Percentiles rank a stretch among this genome's conserved stretches.
These are phyloP conservation scores for Neonectria neomacrospora DNA, from an alignment of 2,329 filamentous ascomycete genomes.

Conservation along the genomic window DNA sequence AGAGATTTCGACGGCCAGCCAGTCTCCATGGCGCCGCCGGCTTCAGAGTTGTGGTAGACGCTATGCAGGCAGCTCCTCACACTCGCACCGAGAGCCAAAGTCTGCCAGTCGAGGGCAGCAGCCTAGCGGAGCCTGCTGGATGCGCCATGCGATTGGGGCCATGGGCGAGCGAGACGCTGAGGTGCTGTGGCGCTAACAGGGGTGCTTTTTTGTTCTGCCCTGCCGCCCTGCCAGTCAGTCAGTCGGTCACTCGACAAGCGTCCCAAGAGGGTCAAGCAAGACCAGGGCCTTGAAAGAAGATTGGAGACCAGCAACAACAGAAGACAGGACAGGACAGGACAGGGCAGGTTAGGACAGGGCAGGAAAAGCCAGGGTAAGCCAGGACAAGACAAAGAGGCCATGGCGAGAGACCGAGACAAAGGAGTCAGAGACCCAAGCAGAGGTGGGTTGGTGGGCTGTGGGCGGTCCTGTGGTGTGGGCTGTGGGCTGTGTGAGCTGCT, in stretches of 20 bases:
- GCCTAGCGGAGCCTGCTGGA: slow-evolving; percentile 1
- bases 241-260: slow-evolving; percentile 28
- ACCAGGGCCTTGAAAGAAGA: background rate
- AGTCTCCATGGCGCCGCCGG: background rate
- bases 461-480: slow-evolving; percentile 8
- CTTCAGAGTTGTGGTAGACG: background rate
- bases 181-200: slow-evolving; percentile 32
- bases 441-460: slow-evolving; percentile 2
- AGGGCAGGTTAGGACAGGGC: background rate
- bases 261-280: slow-evolving; percentile 24
- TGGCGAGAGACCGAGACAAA: background rate
- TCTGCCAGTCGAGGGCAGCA: background rate
- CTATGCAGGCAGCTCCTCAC: slow-evolving; percentile 6
- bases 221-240: too few species aligned
- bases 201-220: slow-evolving; percentile 32
- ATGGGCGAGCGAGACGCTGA: slow-evolving; percentile 33
- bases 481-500: slow-evolving; percentile 36
- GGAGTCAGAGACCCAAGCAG: background rate
- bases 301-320: background rate
- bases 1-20: slow-evolving; percentile 2
- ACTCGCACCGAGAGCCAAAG: slow-evolving; percentile 12
- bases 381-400: slow-evolving; percentile 1
- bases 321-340: background rate
- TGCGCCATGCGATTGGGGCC: background rate
- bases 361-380: too few species aligned